Percentiles rank a stretch among this genome's conserved stretches.
Evolutionary conservation across 495 filamentous ascomycete genomes (phyloP).

Genomic region (Astrothelium subdiscretum): DNA sequence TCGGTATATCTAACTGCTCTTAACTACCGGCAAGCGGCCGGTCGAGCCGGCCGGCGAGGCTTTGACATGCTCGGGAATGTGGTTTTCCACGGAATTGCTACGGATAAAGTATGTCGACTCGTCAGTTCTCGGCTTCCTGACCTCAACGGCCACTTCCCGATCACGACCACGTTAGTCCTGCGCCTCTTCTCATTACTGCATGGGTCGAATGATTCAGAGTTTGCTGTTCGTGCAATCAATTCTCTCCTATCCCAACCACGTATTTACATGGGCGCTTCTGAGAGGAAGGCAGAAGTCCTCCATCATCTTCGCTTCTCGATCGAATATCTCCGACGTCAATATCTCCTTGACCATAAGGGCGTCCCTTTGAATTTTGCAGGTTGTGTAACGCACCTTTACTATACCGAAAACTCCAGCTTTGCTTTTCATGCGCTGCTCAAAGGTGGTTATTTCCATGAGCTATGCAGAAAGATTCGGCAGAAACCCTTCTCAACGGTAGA

Average conservation of each 20-base stretch:
- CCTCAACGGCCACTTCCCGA: slow-evolving; percentile 65
- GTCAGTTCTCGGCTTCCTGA: slow-evolving; percentile 61
- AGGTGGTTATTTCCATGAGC: slow-evolving; percentile 51
- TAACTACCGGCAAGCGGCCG: slow-evolving; percentile 64
- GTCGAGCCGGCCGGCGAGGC: slow-evolving; percentile 66
- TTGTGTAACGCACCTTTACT: slow-evolving; percentile 57
- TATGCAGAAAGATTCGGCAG: slow-evolving; percentile 42
- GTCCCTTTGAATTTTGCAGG: slow-evolving; percentile 59
- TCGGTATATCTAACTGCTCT: slow-evolving; percentile 59
- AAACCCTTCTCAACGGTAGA: slow-evolving; percentile 31
- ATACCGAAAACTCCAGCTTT: slow-evolving; percentile 59
- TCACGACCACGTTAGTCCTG: slow-evolving; percentile 60
- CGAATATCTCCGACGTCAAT: slow-evolving; percentile 60
- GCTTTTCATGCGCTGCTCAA: slow-evolving; percentile 62
- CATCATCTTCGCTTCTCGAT: slow-evolving; percentile 72
- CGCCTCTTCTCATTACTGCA: slow-evolving; percentile 55
- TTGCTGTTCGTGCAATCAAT: slow-evolving; percentile 49
- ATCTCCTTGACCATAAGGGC: slow-evolving; percentile 47
- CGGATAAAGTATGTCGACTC: slow-evolving; percentile 45
- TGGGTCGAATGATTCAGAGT: slow-evolving; percentile 47
- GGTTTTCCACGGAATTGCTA: slow-evolving; percentile 53
- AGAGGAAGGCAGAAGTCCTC: slow-evolving; percentile 50
- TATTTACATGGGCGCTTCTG: slow-evolving; percentile 53
- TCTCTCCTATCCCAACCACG: slow-evolving; percentile 56
- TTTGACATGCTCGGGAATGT: slow-evolving; percentile 75